Percentiles rank a stretch among this genome's conserved stretches.
phyloP scores from a whole-genome alignment of 1,284 basidiomycete species.

The Ceraceosorus guamensis region DNA sequence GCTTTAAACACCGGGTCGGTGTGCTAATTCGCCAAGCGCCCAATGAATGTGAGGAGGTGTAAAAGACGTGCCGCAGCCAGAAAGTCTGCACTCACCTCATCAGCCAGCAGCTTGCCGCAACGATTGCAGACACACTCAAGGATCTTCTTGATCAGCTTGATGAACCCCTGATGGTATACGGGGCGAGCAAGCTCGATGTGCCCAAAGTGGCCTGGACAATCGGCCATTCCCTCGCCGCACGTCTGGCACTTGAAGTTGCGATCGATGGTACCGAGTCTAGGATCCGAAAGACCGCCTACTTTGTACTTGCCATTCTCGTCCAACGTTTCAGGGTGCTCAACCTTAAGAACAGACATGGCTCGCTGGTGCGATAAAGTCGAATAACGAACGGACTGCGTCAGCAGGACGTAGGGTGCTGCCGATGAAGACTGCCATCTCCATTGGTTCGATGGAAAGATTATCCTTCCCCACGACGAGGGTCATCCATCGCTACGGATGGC shows the following conservation, averaged over 20 bases:
- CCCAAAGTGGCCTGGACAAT: slow-evolving; percentile 87
- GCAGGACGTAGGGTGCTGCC: no score
- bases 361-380: slow-evolving; percentile 54
- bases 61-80: neutral
- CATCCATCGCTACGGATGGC: no score
- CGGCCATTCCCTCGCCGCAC: slow-evolving; percentile 66
- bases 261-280: slow-evolving; percentile 94
- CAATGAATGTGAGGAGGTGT: neutral
- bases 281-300: slow-evolving; percentile 91
- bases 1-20: slow-evolving; percentile 39
- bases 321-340: slow-evolving; percentile 96
- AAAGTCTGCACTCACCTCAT: slow-evolving; percentile 50
- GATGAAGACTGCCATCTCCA: no score
- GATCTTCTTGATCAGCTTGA: slow-evolving; percentile 99
- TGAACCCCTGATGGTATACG: slow-evolving; percentile 94
- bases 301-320: slow-evolving; percentile 79
- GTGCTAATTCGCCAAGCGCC: slow-evolving; percentile 5
- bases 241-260: slow-evolving; percentile 99
- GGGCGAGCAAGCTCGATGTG: slow-evolving; percentile 95
- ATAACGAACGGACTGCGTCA: no score
- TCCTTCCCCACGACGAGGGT: no score
- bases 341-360: slow-evolving; percentile 95
- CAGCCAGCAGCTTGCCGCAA: slow-evolving; percentile 94
- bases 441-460: no score
- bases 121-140: slow-evolving; percentile 97